A percentile compares a stretch with the other conserved stretches of the same genome.
These are phyloP conservation scores for Coprinopsis cinerea DNA, from an alignment of 768 basidiomycete genomes.

Conservation along the genomic window DNA sequence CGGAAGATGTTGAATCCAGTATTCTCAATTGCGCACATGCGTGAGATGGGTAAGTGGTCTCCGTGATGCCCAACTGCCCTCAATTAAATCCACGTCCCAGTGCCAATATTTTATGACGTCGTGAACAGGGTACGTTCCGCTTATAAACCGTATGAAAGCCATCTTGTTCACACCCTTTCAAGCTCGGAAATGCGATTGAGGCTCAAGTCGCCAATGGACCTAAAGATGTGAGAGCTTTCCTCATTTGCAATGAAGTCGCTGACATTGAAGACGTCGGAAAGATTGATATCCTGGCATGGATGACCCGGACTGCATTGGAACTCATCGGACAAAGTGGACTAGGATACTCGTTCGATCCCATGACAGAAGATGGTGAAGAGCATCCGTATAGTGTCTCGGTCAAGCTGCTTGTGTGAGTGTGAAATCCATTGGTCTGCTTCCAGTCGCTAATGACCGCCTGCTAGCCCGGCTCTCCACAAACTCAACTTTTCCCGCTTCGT, in stretches of 20 bases:
- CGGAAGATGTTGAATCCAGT: constrained; percentile 40
- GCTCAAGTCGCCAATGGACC: constrained; percentile 23
- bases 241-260: neutral
- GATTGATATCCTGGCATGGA: constrained; percentile 28
- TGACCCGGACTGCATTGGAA: constrained; percentile 43
- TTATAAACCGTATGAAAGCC: neutral
- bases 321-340: constrained; percentile 45
- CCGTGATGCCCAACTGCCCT: neutral
- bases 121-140: constrained; percentile 19
- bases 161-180: neutral
- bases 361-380: constrained; percentile 24
- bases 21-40: constrained; percentile 36
- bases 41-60: constrained; percentile 26
- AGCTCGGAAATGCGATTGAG: constrained; percentile 23
- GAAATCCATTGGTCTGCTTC: neutral
- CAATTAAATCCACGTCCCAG: constrained; percentile 12
- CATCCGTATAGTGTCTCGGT: constrained; percentile 24
- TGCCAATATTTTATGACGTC: constrained; percentile 29
- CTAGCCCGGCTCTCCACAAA: neutral
- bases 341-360: constrained; percentile 36
- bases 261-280: constrained; percentile 17
- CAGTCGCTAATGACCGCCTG: neutral
- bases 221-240: constrained; percentile 21
- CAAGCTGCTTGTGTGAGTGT: constrained; percentile 25
- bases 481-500: constrained; percentile 13